Evolutionary conservation across 2,329 filamentous ascomycete genomes (phyloP), one percentile per base, ranked within the genome.

Genomic region (Dactylellina drechsleri): DNA sequence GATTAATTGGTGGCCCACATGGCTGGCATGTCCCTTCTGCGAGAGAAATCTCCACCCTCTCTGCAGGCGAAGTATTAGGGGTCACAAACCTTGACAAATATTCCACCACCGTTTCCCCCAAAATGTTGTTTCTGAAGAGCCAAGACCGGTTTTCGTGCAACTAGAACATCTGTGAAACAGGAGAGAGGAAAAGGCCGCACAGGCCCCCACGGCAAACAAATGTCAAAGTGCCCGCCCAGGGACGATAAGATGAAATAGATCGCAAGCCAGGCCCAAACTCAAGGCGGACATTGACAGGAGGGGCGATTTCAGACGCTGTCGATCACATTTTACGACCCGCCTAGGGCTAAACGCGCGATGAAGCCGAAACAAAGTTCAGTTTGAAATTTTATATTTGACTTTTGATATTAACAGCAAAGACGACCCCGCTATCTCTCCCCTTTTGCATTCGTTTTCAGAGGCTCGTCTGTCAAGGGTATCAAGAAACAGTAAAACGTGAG

Each of bases 81-180:
- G 31, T 36, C 31, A 36, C 47, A 43, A 12, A 40, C 57, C 43
- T 57, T 74, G 70, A 74, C 70, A 74, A 74, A 62, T 74, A 36
- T 66, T 52, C 61, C 57, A 52, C 56, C 49, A 67, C 47, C 2
- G n/a, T 47, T 8, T 8, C 16, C 31, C 43, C 47, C 18, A 10
- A 53, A 64, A 31, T 41, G 52, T 18, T 23, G 43, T 36, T 64
- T 31, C 28, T 4, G 36, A 28, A 58, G 53, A 64, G 57, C 56
- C 56, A 53, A n/a, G 58, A 15, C 28, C 62, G 47, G 53, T 65
- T 68, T 36, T 47, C 52, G 53, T 64, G 64, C 64, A 75, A 75
- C 71, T 75, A 75, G 31, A 75, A 75, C 71, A 58, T 52, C 64
- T 59, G 52, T 75, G 71, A 75, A 75, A 75, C 71, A 75, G 71